Base-by-base conservation (phyloP, 2,329 filamentous ascomycete genomes). In the Pestalotiopsis sp. region DNA sequence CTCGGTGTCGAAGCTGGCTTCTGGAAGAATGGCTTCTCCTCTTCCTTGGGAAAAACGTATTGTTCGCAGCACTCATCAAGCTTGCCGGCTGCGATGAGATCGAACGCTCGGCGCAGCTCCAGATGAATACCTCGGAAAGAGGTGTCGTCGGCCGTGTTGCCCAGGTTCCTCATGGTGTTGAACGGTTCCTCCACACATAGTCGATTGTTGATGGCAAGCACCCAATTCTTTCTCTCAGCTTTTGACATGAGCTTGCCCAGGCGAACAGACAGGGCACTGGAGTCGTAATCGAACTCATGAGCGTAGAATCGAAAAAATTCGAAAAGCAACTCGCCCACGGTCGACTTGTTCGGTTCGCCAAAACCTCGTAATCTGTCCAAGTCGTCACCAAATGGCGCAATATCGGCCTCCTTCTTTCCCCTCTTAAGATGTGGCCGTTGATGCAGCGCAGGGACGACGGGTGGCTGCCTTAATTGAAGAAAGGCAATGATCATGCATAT, bases 401-500 rank as follows among this genome's bases (percentile, higher is more conserved):
- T 84, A 2, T 89, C 83, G 12, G 92, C 93, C 70, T 93, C 89
- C 49, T 88, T 82, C 23, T 87, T 85, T 11, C 87, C 82, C 66
- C 88, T 83, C 74, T 89, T 89, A 72, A 90, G 84, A 73, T 91
- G 87, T 4, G 89, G 85, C 25, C 89, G 86, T 76, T 94, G 91
- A 78, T 98, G 96, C 41, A 99, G 85, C 17, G 93, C 90, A 4
- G 96, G 96, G 25, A 99, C 82, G 67, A 99, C 89, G 0, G 95
- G 93, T 17, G 94, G 93, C 69, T 92, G 87, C 75, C 94, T 90
- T 65, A 94, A 92, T 81, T 99, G 96, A 31, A 99, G 87, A 77
- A 98, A 99, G 74, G 94, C 97, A 78, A 99, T 92, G 73, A 98
- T 97, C 86, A 99, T 90, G 81, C 96, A 99, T 78, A 98, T 98